phyloP scores from a whole-genome alignment of 225 moss, liverwort and hornwort species.

The Bryum argenteum region DNA sequence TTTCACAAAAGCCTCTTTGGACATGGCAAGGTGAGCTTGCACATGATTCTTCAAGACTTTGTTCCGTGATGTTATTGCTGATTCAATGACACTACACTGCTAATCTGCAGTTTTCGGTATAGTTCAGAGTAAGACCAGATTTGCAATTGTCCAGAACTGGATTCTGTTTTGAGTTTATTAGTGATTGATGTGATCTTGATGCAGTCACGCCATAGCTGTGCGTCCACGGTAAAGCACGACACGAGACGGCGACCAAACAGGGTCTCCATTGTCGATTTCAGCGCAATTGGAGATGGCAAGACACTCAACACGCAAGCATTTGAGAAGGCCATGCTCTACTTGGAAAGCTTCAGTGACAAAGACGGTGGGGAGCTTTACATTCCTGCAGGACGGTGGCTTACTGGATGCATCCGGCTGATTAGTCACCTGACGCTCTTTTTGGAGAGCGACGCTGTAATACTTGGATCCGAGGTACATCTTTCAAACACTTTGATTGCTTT shows the following conservation, averaged over 20 bases:
- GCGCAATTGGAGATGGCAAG: conserved; percentile 79
- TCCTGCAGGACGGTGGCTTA: conserved; percentile 76
- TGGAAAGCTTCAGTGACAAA: conserved; percentile 54
- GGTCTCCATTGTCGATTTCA: conserved; percentile 76
- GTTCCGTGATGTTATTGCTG: too few species aligned
- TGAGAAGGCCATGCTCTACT: conserved; percentile 69
- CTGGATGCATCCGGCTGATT: conserved; percentile 75
- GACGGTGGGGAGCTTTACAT: conserved; percentile 74
- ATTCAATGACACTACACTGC: too few species aligned
- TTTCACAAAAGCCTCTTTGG: conserved; percentile 32
- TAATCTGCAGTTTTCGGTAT: too few species aligned
- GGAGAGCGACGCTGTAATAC: conserved; percentile 67
- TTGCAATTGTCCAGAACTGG: too few species aligned
- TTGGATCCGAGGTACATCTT: conserved; percentile 66
- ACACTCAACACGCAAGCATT: conserved; percentile 80
- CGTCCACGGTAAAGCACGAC: conserved; percentile 10
- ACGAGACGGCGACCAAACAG: conserved; percentile 42
- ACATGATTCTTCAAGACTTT: too few species aligned
- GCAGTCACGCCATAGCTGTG: conserved; percentile 45
- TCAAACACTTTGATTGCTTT: not conserved
- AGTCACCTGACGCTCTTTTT: conserved; percentile 80
- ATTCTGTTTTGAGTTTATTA: not conserved
- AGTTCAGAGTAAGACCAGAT: too few species aligned
- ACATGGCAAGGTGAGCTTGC: conserved; percentile 14
- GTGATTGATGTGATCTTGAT: too few species aligned